Evolutionary conservation across 805 yeast species (phyloP).

Genomic region (Saturnispora halmiae): DNA sequence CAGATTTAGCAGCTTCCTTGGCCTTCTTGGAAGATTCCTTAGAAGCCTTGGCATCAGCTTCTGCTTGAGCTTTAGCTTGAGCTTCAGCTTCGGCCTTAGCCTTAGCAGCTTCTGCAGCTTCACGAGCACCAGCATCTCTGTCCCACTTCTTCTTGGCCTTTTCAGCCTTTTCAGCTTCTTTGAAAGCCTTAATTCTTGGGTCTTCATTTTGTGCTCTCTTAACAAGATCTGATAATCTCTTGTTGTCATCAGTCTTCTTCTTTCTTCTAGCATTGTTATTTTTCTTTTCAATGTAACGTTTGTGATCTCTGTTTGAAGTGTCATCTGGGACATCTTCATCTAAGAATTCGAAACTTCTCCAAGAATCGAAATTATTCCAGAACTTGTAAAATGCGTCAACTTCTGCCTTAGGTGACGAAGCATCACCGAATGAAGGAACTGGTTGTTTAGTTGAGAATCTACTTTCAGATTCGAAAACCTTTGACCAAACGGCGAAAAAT

Average conservation of each 20-base stretch:
- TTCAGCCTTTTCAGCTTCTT: slow-evolving; percentile 89
- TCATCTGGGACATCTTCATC: slow-evolving; percentile 99
- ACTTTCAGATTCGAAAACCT: slow-evolving; percentile 82
- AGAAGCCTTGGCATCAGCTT: slow-evolving; percentile 53
- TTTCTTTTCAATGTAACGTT: slow-evolving; percentile 96
- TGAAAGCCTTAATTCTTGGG: slow-evolving; percentile 90
- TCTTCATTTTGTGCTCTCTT: slow-evolving; percentile 85
- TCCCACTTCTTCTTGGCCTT: slow-evolving; percentile 96
- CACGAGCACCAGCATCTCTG: slow-evolving; percentile 93
- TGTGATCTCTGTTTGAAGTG: slow-evolving; percentile 97
- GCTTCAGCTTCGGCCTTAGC: slow-evolving; percentile 84
- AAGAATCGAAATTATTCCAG: slow-evolving; percentile 91
- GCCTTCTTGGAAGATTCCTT: slow-evolving; percentile 64
- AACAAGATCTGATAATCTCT: slow-evolving; percentile 75
- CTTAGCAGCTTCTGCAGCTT: slow-evolving; percentile 89
- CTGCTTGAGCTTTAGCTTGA: slow-evolving; percentile 71
- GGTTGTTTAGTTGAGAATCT: slow-evolving; percentile 91
- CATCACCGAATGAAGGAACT: slow-evolving; percentile 71
- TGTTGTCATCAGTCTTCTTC: slow-evolving; percentile 95
- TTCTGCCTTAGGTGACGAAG: slow-evolving; percentile 60
- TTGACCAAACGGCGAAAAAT: slow-evolving; percentile 87
- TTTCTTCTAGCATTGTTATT: slow-evolving; percentile 94
- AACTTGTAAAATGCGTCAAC: slow-evolving; percentile 84
- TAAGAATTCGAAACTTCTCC: slow-evolving; percentile 96
- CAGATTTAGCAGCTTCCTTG: slow-evolving; percentile 94